phyloP scores from a whole-genome alignment of 805 yeast species.

The Ogataea populi-albae region DNA sequence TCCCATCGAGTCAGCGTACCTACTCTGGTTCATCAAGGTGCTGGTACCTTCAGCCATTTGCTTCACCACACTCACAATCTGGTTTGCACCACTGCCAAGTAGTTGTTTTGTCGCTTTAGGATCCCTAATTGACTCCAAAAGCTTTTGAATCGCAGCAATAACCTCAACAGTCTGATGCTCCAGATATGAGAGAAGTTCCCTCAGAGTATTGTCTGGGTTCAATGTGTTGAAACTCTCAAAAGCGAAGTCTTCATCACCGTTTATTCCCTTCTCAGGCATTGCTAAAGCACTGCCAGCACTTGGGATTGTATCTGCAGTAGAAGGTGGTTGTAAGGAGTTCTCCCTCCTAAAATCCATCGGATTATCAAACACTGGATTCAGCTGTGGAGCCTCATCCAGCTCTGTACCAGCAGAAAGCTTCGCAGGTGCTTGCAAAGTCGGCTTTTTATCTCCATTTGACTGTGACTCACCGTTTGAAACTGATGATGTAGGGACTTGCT shows the following conservation, averaged over 20 bases:
- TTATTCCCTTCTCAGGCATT: conserved; percentile 12
- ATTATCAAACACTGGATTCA: conserved; percentile 1
- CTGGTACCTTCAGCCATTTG: conserved; percentile 91
- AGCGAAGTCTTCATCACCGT: conserved; percentile 43
- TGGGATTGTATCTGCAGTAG: conserved; percentile 18
- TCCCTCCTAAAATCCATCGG: conserved; percentile 1
- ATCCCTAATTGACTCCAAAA: conserved; percentile 71
- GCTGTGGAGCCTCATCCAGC: background rate
- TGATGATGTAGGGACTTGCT: conserved; percentile 6
- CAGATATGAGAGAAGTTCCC: conserved; percentile 76
- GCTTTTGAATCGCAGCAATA: conserved; percentile 81
- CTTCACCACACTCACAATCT: conserved; percentile 73
- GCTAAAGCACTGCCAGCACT: conserved; percentile 25
- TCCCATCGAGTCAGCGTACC: conserved; percentile 79
- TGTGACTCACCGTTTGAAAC: conserved; percentile 5
- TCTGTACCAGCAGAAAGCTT: conserved; percentile 2
- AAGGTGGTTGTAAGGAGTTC: conserved; percentile 4
- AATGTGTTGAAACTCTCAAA: conserved; percentile 75
- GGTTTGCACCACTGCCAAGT: conserved; percentile 66
- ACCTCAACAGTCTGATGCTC: conserved; percentile 94
- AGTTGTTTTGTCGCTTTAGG: conserved; percentile 75
- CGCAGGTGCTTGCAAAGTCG: conserved; percentile 5
- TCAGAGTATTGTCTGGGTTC: conserved; percentile 84
- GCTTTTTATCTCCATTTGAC: background rate
- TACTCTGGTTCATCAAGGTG: conserved; percentile 82